Evolutionary conservation across 2,329 filamentous ascomycete species (phyloP), one percentile per base, ranked within the genome.

Genomic region (Phaeosphaeria sp.): DNA sequence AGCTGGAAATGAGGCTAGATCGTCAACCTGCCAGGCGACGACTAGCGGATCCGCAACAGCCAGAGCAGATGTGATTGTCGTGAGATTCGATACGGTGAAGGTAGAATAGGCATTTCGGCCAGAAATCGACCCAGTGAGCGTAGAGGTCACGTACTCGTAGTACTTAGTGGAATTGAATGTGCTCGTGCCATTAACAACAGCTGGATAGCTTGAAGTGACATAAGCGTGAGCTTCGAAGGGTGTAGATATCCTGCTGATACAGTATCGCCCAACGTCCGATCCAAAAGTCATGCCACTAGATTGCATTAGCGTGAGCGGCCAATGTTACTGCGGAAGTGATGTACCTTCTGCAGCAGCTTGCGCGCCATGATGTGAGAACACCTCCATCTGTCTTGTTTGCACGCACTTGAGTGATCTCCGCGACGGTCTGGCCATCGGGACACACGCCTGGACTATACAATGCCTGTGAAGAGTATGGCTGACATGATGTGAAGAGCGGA

Each of bases 361-460:
- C 49, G 11, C 27, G 20, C 49, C 49, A 51, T 13, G 30, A 48
- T 2, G 21, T 49, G 1, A 5, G 17, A 22, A 15, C 15, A 5
- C 22, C 39, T n/a, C n/a, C n/a, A n/a, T n/a, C n/a, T n/a, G n/a
- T n/a, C n/a, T n/a, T n/a, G 5, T 1, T 41, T 9, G 53, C n/a
- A 27, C 1, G 22, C 47, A 2, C 47, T 27, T 1, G 18, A 33
- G 59, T 62, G 1, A 59, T 36, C 36, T 56, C 59, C 0, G 54
- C 56, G 10, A 55, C 17, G 7, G 36, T 50, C 13, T 57, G 56
- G 4, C 56, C 54, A 20, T 46, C 41, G 20, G 54, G 56, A 39
- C 59, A 59, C n/a, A 59, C 48, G 3, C 54, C 60, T 1, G 60
- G 60, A 20, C 60, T 62, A 25, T 59, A 62, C n/a, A n/a, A n/a